Base-by-base conservation (phyloP, 1,139 yeast genomes). In the Candida frijolesensis region DNA sequence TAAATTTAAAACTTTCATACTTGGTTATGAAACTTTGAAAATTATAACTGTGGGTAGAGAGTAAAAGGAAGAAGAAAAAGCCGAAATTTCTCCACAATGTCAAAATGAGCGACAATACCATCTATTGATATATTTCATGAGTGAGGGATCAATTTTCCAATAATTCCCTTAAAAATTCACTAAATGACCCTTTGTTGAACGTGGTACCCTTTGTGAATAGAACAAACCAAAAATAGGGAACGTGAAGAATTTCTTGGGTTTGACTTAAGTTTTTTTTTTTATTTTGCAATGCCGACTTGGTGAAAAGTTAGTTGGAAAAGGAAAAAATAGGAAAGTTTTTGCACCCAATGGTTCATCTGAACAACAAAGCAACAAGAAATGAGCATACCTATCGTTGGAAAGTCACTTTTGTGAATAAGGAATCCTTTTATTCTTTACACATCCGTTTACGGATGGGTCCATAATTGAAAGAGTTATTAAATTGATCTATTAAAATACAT, bases 1-100 rank as follows among this genome's bases (percentile, higher is more conserved):
- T 46, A 49, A 46, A 37, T 42, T 32, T 27, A 46, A 44, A 27
- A 44, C 48, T 41, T 49, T 49, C 52, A 49, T 49, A 19, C 12
- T 34, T 14, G 25, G 10, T 14, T 22, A 34, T 25, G 19, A 34
- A 34, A 43, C 16, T 14, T 18, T 19, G 30, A 32, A 33, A 41
- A 11, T 41, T 41, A 27, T 41, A 29, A 14, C 43, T 41, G 19
- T 29, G 44, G 44, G 25, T 14, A 16, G 16, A 41, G 34, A 40
- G 27, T 25, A 34, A 18, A 27, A 43, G 15, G 22, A 25, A 19
- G 27, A 44, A 14, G 19, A 44, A 44, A 10, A 19, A 42, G 32
- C 11, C 12, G 16, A 7, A 38, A 38, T 25, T 4, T 25, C 29
- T 4, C 10, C 29, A 8, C 4, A 19, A 12, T 5, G 29, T 14